Conservation (phyloP, 805 yeast genomes). For the Candida xyloterini region DNA sequence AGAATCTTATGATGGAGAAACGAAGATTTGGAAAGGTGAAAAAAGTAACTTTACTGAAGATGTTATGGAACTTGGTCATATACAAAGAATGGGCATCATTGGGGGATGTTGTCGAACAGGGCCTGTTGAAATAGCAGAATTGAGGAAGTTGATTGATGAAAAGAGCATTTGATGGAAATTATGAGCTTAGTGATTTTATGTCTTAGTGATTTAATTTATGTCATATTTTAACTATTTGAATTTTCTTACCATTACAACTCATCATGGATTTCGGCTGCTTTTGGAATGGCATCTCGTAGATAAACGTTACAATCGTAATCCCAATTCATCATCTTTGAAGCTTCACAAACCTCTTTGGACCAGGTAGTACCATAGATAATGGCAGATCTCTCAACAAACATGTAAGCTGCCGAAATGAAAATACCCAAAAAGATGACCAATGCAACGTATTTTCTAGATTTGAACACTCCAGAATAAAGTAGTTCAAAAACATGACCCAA, state of each 20-base stretch:
- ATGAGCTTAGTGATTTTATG: too few species aligned
- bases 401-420: slow-evolving; percentile 46
- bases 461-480: slow-evolving; percentile 27
- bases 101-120: slow-evolving; percentile 80
- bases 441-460: slow-evolving; percentile 41
- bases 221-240: neutral
- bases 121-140: slow-evolving; percentile 42
- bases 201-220: neutral
- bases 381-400: slow-evolving; percentile 65
- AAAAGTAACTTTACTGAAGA: slow-evolving; percentile 37
- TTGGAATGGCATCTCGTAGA: slow-evolving; percentile 25
- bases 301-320: slow-evolving; percentile 80
- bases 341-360: slow-evolving; percentile 66
- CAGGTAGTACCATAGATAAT: slow-evolving; percentile 76
- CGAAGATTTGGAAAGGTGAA: slow-evolving; percentile 39
- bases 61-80: slow-evolving; percentile 38
- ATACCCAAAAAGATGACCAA: slow-evolving; percentile 46
- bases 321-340: slow-evolving; percentile 68
- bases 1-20: slow-evolving; percentile 52
- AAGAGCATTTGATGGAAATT: neutral
- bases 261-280: slow-evolving; percentile 16
- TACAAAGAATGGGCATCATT: slow-evolving; percentile 44
- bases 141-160: slow-evolving; percentile 17
- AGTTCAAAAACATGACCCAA: slow-evolving; percentile 35
- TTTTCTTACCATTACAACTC: slow-evolving; percentile 13